Conservation (phyloP, 352 stramenopile species). For the Peronospora tabacina region DNA sequence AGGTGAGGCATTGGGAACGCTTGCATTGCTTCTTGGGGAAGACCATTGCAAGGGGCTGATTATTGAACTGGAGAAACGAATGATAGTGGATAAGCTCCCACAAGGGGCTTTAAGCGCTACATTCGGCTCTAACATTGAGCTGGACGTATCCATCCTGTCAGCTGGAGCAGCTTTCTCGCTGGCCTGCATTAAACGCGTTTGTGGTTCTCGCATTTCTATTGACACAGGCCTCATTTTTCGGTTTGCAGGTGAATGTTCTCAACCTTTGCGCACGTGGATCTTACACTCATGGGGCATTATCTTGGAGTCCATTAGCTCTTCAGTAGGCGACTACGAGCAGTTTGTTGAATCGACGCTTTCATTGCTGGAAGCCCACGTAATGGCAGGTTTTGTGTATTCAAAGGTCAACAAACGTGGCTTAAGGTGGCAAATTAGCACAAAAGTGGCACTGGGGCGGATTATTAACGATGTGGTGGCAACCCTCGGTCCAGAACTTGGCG, state of each 20-base stretch:
- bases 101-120: conserved; percentile 27
- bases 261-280: conserved; percentile 80
- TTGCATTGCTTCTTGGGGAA: conserved; percentile 48
- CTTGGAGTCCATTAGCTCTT: conserved; percentile 66
- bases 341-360: conserved; percentile 67
- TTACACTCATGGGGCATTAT: conserved; percentile 80
- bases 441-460: conserved; percentile 50
- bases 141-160: conserved; percentile 42
- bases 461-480: conserved; percentile 64
- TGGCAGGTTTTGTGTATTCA: conserved; percentile 69
- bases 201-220: conserved; percentile 65
- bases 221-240: conserved; percentile 70
- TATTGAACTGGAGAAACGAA: conserved; percentile 63
- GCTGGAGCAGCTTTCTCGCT: conserved; percentile 67
- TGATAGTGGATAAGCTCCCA: conserved; percentile 46
- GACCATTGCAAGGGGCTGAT: conserved; percentile 43
- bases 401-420: conserved; percentile 51
- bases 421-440: conserved; percentile 45
- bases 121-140: conserved; percentile 23
- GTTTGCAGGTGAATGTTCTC: conserved; percentile 52
- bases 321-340: conserved; percentile 74
- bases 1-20: conserved; percentile 60
- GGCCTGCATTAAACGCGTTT: conserved; percentile 71
- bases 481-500: conserved; percentile 45
- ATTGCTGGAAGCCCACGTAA: conserved; percentile 65